phyloP scores from a whole-genome alignment of 1,284 basidiomycete species.

The Heterobasidion irregulare region DNA sequence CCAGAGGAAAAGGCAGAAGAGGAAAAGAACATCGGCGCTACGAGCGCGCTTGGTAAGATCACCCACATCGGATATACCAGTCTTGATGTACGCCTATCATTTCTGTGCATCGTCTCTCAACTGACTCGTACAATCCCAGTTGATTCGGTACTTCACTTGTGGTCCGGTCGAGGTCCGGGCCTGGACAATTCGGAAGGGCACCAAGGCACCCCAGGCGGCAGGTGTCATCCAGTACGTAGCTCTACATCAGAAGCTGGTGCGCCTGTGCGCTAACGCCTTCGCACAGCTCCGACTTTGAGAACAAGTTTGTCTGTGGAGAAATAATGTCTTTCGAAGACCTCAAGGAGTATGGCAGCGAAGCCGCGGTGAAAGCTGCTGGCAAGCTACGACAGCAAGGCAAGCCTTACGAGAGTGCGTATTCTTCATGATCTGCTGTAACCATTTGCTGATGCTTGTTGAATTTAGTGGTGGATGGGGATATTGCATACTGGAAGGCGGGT shows the following conservation, averaged over 20 bases:
- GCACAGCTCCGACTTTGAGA: conserved; percentile 83
- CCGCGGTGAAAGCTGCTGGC: conserved; percentile 90
- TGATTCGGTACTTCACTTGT: conserved; percentile 96
- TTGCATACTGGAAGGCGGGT: conserved; percentile 4
- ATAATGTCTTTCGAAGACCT: conserved; percentile 94
- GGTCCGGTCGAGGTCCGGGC: conserved; percentile 96
- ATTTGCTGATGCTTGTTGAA: background rate
- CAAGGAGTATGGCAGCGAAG: conserved; percentile 87
- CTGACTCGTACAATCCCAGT: conserved; percentile 28
- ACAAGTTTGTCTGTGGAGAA: conserved; percentile 99
- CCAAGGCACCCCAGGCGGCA: conserved; percentile 94
- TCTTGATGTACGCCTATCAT: conserved; percentile 53
- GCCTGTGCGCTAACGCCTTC: conserved; percentile 6
- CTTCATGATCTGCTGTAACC: background rate
- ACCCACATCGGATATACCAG: conserved; percentile 86
- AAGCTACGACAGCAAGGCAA: conserved; percentile 97
- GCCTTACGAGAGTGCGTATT: conserved; percentile 79
- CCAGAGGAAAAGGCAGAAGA: conserved; percentile 70
- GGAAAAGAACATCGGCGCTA: conserved; percentile 64
- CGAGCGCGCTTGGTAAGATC: conserved; percentile 81
- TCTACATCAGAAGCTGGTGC: background rate
- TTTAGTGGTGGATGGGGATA: background rate
- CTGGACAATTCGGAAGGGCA: conserved; percentile 94
- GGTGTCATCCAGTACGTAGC: conserved; percentile 91
- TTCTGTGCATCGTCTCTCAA: background rate